Evolutionary conservation across 2,329 filamentous ascomycete species (phyloP).

Genomic region (Colletotrichum neosansevieriae): DNA sequence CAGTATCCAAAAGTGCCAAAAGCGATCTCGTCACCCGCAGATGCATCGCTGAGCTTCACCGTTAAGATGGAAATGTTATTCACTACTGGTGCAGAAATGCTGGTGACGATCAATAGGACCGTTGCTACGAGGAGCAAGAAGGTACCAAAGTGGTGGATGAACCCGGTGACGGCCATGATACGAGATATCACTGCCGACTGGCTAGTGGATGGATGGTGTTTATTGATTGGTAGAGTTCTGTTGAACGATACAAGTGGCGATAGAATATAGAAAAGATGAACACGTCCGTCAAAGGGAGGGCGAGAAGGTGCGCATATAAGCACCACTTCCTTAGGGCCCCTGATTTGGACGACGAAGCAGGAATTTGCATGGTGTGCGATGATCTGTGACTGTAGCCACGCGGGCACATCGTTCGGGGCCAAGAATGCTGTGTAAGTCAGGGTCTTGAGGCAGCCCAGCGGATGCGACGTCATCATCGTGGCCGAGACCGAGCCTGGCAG

Average conservation of each 20-base stretch:
- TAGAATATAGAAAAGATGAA: constrained; percentile 15
- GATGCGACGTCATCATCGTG: constrained; percentile 37
- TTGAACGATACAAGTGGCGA: constrained; percentile 14
- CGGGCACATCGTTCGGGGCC: constrained; percentile 23
- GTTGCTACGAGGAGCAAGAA: constrained; percentile 67
- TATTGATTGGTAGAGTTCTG: background rate
- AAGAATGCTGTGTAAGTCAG: constrained; percentile 37
- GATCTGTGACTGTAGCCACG: constrained; percentile 33
- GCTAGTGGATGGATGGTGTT: background rate
- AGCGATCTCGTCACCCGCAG: constrained; percentile 53
- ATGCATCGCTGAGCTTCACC: constrained; percentile 59
- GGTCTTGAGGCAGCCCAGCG: constrained; percentile 23
- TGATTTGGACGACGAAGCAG: constrained; percentile 21
- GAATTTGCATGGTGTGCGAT: constrained; percentile 30
- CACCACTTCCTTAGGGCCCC: constrained; percentile 20
- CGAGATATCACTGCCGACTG: constrained; percentile 34
- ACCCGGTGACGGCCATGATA: constrained; percentile 61
- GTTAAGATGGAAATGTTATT: constrained; percentile 65
- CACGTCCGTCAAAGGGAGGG: constrained; percentile 21
- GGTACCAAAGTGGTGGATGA: constrained; percentile 69
- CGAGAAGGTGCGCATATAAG: constrained; percentile 36
- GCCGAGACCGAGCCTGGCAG: constrained; percentile 12
- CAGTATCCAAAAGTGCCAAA: constrained; percentile 75
- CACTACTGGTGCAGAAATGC: constrained; percentile 70
- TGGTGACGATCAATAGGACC: constrained; percentile 68